Evolutionary conservation across 2,329 filamentous ascomycete genomes (phyloP).

Genomic region (Alternaria ethzedia): DNA sequence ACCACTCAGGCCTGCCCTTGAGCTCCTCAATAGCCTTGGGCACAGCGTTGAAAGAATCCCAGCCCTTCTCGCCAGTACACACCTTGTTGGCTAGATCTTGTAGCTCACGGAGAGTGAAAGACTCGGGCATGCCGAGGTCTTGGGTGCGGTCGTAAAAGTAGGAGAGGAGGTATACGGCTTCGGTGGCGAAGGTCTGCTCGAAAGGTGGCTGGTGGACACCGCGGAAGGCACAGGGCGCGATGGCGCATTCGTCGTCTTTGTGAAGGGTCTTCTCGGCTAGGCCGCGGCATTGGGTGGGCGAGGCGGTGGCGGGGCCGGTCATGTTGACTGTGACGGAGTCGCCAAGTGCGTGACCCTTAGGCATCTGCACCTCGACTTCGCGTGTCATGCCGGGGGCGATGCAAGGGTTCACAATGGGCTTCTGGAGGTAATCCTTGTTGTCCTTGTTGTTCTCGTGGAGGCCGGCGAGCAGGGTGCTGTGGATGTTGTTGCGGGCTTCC

Average conservation of each 20-base stretch:
- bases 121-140: slow-evolving; percentile 97
- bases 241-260: slow-evolving; percentile 81
- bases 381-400: slow-evolving; percentile 80
- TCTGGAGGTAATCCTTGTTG: slow-evolving; percentile 68
- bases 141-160: slow-evolving; percentile 97
- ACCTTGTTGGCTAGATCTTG: slow-evolving; percentile 85
- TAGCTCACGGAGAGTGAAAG: slow-evolving; percentile 89
- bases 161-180: slow-evolving; percentile 95
- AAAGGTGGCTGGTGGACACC: slow-evolving; percentile 93
- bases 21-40: slow-evolving; percentile 82
- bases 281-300: slow-evolving; percentile 85
- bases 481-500: slow-evolving; percentile 87
- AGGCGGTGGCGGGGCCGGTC: slow-evolving; percentile 77
- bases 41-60: slow-evolving; percentile 80
- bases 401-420: slow-evolving; percentile 82
- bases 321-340: slow-evolving; percentile 76
- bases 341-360: slow-evolving; percentile 70
- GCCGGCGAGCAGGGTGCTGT: slow-evolving; percentile 75
- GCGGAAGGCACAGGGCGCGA: slow-evolving; percentile 97
- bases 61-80: slow-evolving; percentile 76
- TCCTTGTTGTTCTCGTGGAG: slow-evolving; percentile 67
- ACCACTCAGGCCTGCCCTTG: slow-evolving; percentile 82
- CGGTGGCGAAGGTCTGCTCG: slow-evolving; percentile 86
- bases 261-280: slow-evolving; percentile 88
- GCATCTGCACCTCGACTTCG: slow-evolving; percentile 74